Percentiles rank a stretch among this genome's conserved stretches.
Evolutionary conservation across 202 grass and related monocot species (phyloP).

Genomic region (Miscanthus sacchariflorus): DNA sequence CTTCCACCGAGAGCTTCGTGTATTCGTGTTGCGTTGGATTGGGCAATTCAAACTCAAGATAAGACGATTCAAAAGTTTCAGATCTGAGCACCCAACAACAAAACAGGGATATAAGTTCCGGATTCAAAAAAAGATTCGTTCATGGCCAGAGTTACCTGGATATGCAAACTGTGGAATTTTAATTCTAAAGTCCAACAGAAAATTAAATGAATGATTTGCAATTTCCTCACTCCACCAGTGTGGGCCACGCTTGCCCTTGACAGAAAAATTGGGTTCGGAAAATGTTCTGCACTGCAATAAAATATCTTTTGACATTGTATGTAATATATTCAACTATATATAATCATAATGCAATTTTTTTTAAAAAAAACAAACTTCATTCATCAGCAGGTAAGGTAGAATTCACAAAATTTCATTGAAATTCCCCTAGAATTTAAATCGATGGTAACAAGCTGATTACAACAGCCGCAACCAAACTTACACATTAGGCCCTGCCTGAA

Average conservation of each 20-base stretch:
- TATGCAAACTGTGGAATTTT: no score
- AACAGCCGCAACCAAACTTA: neutral
- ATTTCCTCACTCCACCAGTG: no score
- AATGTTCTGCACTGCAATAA: no score
- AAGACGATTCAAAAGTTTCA: neutral
- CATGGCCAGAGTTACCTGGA: no score
- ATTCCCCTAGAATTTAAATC: neutral
- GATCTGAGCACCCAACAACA: no score
- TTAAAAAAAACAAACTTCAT: neutral
- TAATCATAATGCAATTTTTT: neutral
- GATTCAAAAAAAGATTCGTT: no score
- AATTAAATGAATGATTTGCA: no score
- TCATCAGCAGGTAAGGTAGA: neutral
- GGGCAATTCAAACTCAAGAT: neutral
- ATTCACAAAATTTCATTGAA: neutral
- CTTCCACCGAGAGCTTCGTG: neutral
- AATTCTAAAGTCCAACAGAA: no score
- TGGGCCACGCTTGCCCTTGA: no score
- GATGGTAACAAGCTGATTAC: slow-evolving; percentile 5
- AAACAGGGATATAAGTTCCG: no score
- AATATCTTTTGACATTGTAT: no score
- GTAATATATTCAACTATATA: neutral
- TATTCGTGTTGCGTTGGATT: neutral
- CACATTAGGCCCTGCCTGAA: neutral
- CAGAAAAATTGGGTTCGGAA: no score